Evolutionary conservation across 2,329 filamentous ascomycete species (phyloP).

Genomic region (Pyrenochaeta sp.): DNA sequence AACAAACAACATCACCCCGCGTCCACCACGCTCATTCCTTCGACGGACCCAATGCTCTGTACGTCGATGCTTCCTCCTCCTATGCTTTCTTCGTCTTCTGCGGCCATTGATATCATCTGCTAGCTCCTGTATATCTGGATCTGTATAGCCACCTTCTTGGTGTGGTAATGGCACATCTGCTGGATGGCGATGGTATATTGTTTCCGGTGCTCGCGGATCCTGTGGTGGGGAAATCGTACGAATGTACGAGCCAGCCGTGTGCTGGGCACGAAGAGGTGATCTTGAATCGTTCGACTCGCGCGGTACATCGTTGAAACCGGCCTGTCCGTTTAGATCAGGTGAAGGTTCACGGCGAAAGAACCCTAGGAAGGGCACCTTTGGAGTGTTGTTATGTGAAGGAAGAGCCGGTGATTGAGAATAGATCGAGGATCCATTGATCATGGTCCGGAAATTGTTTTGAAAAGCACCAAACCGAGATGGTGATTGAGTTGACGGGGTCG

Average conservation of each 20-base stretch:
- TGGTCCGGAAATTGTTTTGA: conserved; percentile 32
- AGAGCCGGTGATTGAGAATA: conserved; percentile 45
- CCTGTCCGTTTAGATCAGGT: conserved; percentile 28
- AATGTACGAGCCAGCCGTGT: conserved; percentile 46
- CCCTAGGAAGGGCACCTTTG: conserved; percentile 42
- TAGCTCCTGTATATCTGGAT: conserved; percentile 60
- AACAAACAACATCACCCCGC: conserved; percentile 25
- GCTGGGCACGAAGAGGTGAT: conserved; percentile 41
- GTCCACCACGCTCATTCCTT: conserved; percentile 21
- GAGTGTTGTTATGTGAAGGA: conserved; percentile 35
- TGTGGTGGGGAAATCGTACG: conserved; percentile 35
- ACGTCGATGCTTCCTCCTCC: conserved; percentile 36
- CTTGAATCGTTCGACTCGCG: conserved; percentile 36
- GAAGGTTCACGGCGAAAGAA: conserved; percentile 40
- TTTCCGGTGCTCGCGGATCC: conserved; percentile 26
- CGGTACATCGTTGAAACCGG: conserved; percentile 25
- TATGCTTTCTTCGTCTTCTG: conserved; percentile 45
- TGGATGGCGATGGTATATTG: conserved; percentile 39
- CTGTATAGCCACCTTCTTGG: conserved; percentile 49
- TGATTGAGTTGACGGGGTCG: conserved; percentile 25
- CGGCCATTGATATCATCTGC: conserved; percentile 54
- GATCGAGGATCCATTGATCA: conserved; percentile 46
- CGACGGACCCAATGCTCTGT: conserved; percentile 41
- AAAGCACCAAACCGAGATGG: conserved; percentile 29
- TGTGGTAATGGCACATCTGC: conserved; percentile 37